Percentiles rank a stretch among this genome's conserved stretches.
Evolutionary conservation across 2,329 filamentous ascomycete species (phyloP).

Genomic region (Phialocephala subalpina): DNA sequence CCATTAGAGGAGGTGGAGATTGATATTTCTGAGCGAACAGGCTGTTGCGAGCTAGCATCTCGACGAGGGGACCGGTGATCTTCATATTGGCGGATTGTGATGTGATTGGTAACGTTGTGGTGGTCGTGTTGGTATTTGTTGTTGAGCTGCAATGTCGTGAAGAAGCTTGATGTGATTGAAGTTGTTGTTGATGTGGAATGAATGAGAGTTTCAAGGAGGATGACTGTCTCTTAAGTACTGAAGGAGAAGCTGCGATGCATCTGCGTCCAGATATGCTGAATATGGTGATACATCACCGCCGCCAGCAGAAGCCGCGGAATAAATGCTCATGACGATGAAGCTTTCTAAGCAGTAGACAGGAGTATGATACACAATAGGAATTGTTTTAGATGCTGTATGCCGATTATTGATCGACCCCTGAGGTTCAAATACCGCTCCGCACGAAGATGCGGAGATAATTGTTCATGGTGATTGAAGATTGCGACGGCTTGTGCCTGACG

Average conservation of each 20-base stretch:
- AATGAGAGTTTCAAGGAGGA: background rate
- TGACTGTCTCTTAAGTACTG: conserved; percentile 7
- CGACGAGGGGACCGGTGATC: conserved; percentile 28
- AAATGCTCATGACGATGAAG: background rate
- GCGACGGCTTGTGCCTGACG: conserved; percentile 2
- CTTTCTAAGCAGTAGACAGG: conserved; percentile 16
- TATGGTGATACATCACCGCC: background rate
- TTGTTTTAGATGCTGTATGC: background rate
- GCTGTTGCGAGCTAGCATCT: conserved; percentile 36
- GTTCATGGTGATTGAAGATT: background rate
- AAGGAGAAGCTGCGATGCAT: background rate
- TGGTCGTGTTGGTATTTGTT: background rate
- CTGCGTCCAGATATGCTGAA: conserved; percentile 3
- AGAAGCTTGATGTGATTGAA: conserved; percentile 10
- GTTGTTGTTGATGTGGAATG: conserved; percentile 13
- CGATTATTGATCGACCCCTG: conserved; percentile 7
- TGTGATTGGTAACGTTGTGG: background rate
- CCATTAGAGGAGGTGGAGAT: conserved; percentile 28
- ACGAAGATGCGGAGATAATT: background rate
- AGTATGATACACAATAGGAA: background rate
- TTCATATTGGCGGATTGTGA: conserved; percentile 25
- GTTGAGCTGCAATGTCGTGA: conserved; percentile 2
- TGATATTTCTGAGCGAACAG: conserved; percentile 29
- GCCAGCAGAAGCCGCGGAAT: conserved; percentile 9
- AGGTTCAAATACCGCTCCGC: background rate